Percentiles rank a stretch among this genome's conserved stretches.
Conservation (phyloP, 345 rosid genomes). For the Sonneratia caseolaris region DNA sequence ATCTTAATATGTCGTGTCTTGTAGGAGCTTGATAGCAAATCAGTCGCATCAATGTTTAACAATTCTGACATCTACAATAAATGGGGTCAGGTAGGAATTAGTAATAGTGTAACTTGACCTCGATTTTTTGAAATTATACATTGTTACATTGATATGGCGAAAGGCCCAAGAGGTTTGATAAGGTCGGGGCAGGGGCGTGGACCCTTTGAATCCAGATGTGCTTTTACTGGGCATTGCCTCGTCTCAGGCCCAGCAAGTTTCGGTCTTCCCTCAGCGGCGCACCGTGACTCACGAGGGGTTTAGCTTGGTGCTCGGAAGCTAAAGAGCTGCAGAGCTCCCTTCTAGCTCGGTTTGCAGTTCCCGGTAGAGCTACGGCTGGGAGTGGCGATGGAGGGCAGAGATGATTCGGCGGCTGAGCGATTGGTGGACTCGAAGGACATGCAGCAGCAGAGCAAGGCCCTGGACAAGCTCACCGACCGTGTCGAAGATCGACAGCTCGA, state of each 20-base stretch:
- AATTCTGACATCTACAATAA: too few relatives aligned
- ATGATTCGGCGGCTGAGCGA: conserved; percentile 56
- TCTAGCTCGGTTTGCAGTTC: background rate
- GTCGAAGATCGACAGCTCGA: conserved; percentile 99
- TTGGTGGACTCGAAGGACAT: conserved; percentile 76
- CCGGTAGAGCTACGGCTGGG: background rate
- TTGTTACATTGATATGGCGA: too few relatives aligned
- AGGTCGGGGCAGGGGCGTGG: background rate
- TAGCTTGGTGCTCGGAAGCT: background rate
- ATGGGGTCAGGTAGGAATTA: too few relatives aligned
- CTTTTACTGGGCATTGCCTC: background rate
- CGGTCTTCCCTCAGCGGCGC: background rate
- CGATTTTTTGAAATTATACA: too few relatives aligned
- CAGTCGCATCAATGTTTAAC: too few relatives aligned
- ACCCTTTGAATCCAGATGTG: background rate
- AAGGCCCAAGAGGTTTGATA: background rate
- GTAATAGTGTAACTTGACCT: too few relatives aligned
- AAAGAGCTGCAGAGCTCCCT: background rate
- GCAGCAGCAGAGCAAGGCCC: conserved; percentile 95
- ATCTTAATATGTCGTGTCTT: too few relatives aligned
- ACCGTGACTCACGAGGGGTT: background rate
- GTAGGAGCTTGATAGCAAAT: too few relatives aligned
- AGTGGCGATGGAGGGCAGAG: conserved; percentile 56
- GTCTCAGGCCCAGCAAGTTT: background rate
- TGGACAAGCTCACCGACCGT: conserved; percentile 95